Conservation (phyloP, 2,329 filamentous ascomycete genomes). For the Botrytis paeoniae region DNA sequence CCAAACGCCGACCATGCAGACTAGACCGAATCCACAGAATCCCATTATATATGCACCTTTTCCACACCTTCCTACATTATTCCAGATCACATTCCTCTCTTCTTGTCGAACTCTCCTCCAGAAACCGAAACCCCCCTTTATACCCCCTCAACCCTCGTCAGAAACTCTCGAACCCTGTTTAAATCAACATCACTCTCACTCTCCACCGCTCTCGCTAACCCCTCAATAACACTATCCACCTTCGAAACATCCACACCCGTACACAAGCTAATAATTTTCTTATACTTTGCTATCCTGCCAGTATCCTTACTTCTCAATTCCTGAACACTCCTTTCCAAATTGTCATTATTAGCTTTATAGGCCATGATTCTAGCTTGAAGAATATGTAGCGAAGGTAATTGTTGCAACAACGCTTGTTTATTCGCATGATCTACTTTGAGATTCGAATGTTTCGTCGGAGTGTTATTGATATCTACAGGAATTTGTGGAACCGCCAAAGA, state of each 20-base stretch:
- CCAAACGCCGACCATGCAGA: slow-evolving; percentile 7
- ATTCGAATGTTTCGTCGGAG: slow-evolving; percentile 40
- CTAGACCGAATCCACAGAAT: background rate
- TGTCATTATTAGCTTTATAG: slow-evolving; percentile 65
- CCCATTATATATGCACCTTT: background rate
- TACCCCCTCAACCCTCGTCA: slow-evolving; percentile 62
- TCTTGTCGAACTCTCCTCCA: background rate
- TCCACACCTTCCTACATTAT: background rate
- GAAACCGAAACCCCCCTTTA: background rate
- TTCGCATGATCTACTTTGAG: slow-evolving; percentile 43
- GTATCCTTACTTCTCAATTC: slow-evolving; percentile 74
- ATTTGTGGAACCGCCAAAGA: slow-evolving; percentile 31
- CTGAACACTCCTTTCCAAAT: slow-evolving; percentile 64
- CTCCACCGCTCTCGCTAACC: slow-evolving; percentile 81
- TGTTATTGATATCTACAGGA: slow-evolving; percentile 33
- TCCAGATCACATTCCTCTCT: background rate
- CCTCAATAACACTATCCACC: slow-evolving; percentile 77
- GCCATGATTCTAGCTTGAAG: slow-evolving; percentile 68
- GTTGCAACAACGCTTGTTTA: slow-evolving; percentile 39
- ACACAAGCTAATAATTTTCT: slow-evolving; percentile 82
- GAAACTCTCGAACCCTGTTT: slow-evolving; percentile 71
- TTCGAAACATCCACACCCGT: slow-evolving; percentile 71
- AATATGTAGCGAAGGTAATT: slow-evolving; percentile 56
- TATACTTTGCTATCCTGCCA: slow-evolving; percentile 83
- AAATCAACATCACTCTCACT: slow-evolving; percentile 81